A percentile compares a stretch with the other conserved stretches of the same genome.
phyloP scores from a whole-genome alignment of 2,329 filamentous ascomycete genomes.

The Westerdykella aurantiaca region DNA sequence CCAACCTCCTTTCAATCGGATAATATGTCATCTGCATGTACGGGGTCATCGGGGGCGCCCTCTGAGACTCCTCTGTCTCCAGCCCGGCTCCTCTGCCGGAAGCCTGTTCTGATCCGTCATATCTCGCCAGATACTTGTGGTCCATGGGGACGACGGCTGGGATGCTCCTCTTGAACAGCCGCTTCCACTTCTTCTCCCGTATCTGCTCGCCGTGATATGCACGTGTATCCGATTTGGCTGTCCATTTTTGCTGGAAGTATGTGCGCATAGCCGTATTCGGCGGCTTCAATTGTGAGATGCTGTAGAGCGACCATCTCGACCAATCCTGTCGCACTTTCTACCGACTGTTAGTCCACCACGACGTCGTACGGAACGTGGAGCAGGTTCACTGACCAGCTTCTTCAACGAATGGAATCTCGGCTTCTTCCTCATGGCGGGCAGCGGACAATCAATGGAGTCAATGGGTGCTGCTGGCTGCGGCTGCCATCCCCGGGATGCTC shows the following conservation, averaged over 20 bases:
- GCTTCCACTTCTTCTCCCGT: conserved; percentile 86
- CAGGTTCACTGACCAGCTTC: conserved; percentile 51
- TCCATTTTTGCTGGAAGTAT: conserved; percentile 99
- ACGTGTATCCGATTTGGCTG: conserved; percentile 74
- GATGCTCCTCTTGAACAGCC: conserved; percentile 80
- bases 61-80: conserved; percentile 14
- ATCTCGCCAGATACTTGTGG: conserved; percentile 66
- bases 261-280: conserved; percentile 47
- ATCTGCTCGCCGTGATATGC: conserved; percentile 95
- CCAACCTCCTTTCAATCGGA: conserved; percentile 81
- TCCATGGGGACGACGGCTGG: conserved; percentile 82
- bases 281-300: conserved; percentile 56
- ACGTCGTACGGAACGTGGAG: not conserved
- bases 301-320: conserved; percentile 97
- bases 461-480: conserved; percentile 1
- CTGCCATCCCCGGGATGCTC: not conserved
- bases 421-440: conserved; percentile 41
- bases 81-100: conserved; percentile 74
- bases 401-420: conserved; percentile 61
- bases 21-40: conserved; percentile 97
- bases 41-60: conserved; percentile 55
- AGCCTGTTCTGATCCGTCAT: conserved; percentile 79
- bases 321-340: conserved; percentile 93
- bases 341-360: conserved; percentile 1
- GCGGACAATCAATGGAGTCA: conserved; percentile 7